These are phyloP conservation scores for Trichomonas gallinae DNA, from an alignment of 208 protist genomes.

Conservation along the genomic window DNA sequence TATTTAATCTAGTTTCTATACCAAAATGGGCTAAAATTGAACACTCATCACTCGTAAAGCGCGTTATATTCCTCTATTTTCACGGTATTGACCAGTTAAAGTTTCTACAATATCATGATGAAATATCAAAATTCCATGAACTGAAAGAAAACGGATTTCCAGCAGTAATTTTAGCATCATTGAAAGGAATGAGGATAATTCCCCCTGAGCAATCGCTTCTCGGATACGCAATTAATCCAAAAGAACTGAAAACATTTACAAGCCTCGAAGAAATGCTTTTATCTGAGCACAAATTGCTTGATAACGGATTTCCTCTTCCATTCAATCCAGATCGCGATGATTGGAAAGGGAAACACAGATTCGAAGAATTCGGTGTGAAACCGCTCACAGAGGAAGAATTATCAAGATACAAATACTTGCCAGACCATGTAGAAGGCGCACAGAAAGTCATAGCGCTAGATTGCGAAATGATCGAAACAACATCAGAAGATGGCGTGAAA, in stretches of 20 bases:
- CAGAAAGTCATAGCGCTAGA: neutral
- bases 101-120: neutral
- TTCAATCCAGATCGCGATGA: neutral
- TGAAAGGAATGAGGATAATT: neutral
- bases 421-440: neutral
- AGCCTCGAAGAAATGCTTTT: neutral
- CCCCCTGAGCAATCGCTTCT: neutral
- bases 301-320: neutral
- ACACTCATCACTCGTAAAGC: neutral
- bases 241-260: neutral
- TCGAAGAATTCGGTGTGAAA: neutral
- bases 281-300: neutral
- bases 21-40: neutral
- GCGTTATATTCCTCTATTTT: neutral
- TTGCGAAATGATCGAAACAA: conserved; percentile 13
- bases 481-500: neutral
- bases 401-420: neutral
- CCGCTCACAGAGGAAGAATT: neutral
- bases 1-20: neutral
- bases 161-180: neutral
- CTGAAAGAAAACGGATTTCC: neutral
- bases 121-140: neutral
- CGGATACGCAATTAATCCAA: neutral
- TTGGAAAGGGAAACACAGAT: neutral
- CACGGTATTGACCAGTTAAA: neutral